Evolutionary conservation across 2,329 filamentous ascomycete species (phyloP).

Genomic region (Madurella fahalii): DNA sequence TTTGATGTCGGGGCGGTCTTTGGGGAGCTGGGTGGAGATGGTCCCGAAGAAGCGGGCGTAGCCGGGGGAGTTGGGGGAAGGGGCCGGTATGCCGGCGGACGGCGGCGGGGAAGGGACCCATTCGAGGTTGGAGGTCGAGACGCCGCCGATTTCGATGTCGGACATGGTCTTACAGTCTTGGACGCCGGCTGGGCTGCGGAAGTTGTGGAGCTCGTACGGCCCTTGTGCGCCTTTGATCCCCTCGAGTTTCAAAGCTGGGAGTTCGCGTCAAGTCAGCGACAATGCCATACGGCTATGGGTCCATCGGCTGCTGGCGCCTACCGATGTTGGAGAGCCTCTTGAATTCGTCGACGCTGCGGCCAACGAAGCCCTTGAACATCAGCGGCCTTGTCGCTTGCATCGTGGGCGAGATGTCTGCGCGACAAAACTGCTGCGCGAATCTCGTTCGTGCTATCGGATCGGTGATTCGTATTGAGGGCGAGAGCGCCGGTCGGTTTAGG

Average conservation of each 20-base stretch:
- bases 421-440: not conserved
- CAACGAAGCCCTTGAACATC: constrained; percentile 51
- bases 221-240: constrained; percentile 61
- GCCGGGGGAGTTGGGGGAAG: constrained; percentile 36
- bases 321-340: constrained; percentile 54
- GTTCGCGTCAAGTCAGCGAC: constrained; percentile 1
- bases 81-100: constrained; percentile 16
- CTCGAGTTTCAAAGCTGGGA: constrained; percentile 64
- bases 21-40: constrained; percentile 82
- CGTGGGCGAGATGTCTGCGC: constrained; percentile 6
- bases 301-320: constrained; percentile 29
- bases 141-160: constrained; percentile 82
- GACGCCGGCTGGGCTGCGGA: constrained; percentile 48
- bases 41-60: constrained; percentile 81
- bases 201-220: constrained; percentile 62
- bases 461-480: no score
- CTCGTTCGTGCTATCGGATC: not conserved
- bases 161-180: constrained; percentile 71
- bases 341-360: constrained; percentile 58
- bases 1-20: constrained; percentile 67
- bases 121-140: constrained; percentile 70
- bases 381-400: constrained; percentile 25
- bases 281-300: not conserved
- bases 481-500: no score
- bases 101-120: constrained; percentile 42